A percentile compares a stretch with the other conserved stretches of the same genome.
Evolutionary conservation across 2,329 filamentous ascomycete genomes (phyloP).

Genomic region (Arachnopeziza araneosa): DNA sequence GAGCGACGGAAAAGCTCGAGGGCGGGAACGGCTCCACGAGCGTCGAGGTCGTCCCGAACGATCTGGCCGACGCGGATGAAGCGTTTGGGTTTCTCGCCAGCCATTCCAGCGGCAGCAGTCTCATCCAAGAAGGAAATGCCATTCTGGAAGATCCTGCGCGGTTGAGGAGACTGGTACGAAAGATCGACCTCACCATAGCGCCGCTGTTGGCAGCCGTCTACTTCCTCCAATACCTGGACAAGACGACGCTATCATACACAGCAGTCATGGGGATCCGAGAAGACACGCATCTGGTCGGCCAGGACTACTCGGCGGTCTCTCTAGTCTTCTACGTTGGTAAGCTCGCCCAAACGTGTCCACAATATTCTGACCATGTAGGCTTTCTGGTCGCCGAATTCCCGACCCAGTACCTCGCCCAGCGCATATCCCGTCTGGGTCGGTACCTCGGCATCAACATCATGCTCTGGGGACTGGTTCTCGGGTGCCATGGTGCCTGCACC

Average conservation of each 20-base stretch:
- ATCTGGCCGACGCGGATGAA: not conserved
- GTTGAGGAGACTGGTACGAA: slow-evolving; percentile 19
- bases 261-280: slow-evolving; percentile 17
- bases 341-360: not conserved
- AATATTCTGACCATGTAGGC: slow-evolving; percentile 3
- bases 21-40: not conserved
- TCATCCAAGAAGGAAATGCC: not conserved
- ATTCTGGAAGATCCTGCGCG: slow-evolving; percentile 10
- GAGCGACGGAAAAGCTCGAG: not conserved
- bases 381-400: slow-evolving; percentile 25
- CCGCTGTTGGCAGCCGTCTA: slow-evolving; percentile 49
- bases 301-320: slow-evolving; percentile 22
- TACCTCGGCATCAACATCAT: slow-evolving; percentile 18
- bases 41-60: not conserved
- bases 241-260: slow-evolving; percentile 17
- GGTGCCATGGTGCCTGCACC: slow-evolving; percentile 43
- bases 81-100: not conserved
- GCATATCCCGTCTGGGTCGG: slow-evolving; percentile 10
- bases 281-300: slow-evolving; percentile 18
- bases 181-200: slow-evolving; percentile 45
- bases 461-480: slow-evolving; percentile 35
- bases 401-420: slow-evolving; percentile 18
- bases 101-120: not conserved
- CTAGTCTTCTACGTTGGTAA: slow-evolving; percentile 12
- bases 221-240: slow-evolving; percentile 33